Evolutionary conservation across 768 basidiomycete species (phyloP), one percentile per base, ranked within the genome.

Genomic region (Xerocomellus amylosporus): DNA sequence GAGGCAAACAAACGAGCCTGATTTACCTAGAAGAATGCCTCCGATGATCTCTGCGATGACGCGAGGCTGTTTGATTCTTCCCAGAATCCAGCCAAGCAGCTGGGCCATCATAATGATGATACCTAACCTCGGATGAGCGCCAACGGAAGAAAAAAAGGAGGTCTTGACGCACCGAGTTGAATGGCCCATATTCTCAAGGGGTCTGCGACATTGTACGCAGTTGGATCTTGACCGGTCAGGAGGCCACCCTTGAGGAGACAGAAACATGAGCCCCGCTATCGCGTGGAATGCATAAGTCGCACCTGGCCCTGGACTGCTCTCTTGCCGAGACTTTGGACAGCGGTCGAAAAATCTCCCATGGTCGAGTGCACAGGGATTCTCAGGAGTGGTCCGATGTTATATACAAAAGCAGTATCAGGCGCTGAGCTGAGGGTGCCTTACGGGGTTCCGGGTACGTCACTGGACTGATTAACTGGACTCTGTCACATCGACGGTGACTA

Each of bases 31-130:
- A 20, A 98, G 64, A 59, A 98, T 85, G 20, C 96, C 96, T 0
- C 87, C 92, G 51, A 98, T 82, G 55, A 97, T 88, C 69, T 98
- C 95, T 39, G 93, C 85, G 49, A 97, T 93, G 55, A 98, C 95
- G n/a, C 86, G 79, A 2, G 96, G 96, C 64, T 98, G 95, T 33
- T 83, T 84, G 34, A 96, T 83, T 51, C 79, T 84, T 8, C 75
- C 69, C 20, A 97, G 76, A 47, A 81, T 53, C 19, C 89, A 70
- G 0, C 83, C 78, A 10, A 98, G 82, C 6, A 88, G 54, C 64
- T 94, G 90, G 36, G 85, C 84, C 78, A 93, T 84, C 53, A 97
- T 78, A 74, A 98, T 93, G 60, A 98, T 82, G 46, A 87, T 40
- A 4, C 70, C 87, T 84, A 70, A 39, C 31, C 15, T 6, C 44